Conservation (phyloP, 331 rosid species). For the Rosa hybrid region DNA sequence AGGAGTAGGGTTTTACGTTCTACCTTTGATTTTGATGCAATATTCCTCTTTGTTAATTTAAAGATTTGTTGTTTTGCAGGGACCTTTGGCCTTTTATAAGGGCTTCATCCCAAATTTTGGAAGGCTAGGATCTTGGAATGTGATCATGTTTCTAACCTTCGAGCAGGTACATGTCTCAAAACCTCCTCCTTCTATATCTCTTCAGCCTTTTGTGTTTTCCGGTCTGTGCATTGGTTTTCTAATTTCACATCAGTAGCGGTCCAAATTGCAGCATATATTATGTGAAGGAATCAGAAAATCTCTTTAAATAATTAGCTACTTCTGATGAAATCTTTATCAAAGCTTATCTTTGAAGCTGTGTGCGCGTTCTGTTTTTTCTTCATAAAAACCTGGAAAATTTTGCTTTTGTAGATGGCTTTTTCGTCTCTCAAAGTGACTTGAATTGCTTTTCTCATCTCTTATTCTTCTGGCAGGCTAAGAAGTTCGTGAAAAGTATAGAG, state of each 20-base stretch:
- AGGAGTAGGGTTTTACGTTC: conserved; percentile 5
- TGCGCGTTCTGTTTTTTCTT: too few relatives aligned
- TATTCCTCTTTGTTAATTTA: conserved; percentile 1
- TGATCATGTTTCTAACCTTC: conserved; percentile 90
- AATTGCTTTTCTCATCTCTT: neutral
- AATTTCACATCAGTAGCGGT: neutral
- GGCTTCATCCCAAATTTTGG: conserved; percentile 96
- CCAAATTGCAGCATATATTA: neutral
- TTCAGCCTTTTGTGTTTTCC: neutral
- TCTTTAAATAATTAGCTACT: too few relatives aligned
- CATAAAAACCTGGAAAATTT: neutral
- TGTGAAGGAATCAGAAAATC: neutral
- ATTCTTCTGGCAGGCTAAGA: conserved; percentile 63
- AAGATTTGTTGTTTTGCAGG: conserved; percentile 50
- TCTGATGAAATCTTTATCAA: neutral
- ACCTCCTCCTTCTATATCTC: neutral
- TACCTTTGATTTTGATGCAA: neutral
- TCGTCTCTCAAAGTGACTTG: neutral
- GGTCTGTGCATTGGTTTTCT: neutral
- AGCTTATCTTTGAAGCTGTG: too few relatives aligned
- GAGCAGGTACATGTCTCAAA: conserved; percentile 64
- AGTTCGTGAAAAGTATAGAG: conserved; percentile 60
- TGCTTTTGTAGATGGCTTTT: conserved; percentile 3
- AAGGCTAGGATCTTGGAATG: conserved; percentile 97
- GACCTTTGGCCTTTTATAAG: conserved; percentile 89